Conservation (phyloP, 495 filamentous ascomycete species). For the Venustampulla echinocandica region DNA sequence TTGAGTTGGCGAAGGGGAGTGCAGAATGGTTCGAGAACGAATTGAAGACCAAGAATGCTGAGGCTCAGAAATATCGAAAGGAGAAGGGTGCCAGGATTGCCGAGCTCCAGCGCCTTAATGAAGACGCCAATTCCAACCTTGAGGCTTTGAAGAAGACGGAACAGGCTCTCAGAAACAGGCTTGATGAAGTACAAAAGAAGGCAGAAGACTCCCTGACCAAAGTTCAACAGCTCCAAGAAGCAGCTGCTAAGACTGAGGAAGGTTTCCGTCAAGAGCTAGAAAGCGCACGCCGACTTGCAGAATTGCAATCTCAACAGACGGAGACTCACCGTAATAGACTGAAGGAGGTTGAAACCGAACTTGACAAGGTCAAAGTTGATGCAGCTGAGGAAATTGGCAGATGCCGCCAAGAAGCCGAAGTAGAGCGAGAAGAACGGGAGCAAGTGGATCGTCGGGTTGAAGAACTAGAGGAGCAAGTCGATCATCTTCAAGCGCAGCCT, state of each 20-base stretch:
- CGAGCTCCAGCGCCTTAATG: conserved; percentile 79
- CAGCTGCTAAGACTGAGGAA: conserved; percentile 66
- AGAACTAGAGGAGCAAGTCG: conserved; percentile 67
- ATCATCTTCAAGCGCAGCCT: conserved; percentile 46
- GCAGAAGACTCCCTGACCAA: conserved; percentile 71
- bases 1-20: conserved; percentile 75
- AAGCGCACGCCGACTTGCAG: conserved; percentile 65
- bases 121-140: conserved; percentile 66
- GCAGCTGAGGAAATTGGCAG: conserved; percentile 72
- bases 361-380: conserved; percentile 74
- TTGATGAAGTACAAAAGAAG: conserved; percentile 79
- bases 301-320: conserved; percentile 76
- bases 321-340: conserved; percentile 71
- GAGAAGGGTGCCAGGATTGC: conserved; percentile 83
- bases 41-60: conserved; percentile 76
- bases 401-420: conserved; percentile 70
- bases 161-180: conserved; percentile 64
- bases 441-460: conserved; percentile 58
- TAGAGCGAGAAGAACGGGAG: conserved; percentile 63
- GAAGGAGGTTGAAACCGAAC: conserved; percentile 66
- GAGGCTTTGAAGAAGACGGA: conserved; percentile 73
- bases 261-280: conserved; percentile 77
- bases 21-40: conserved; percentile 89
- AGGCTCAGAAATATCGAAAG: conserved; percentile 84
- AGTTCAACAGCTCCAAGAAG: conserved; percentile 79